Conservation (phyloP, 192 early-diverging fungal species). For the Podila epicladia region DNA sequence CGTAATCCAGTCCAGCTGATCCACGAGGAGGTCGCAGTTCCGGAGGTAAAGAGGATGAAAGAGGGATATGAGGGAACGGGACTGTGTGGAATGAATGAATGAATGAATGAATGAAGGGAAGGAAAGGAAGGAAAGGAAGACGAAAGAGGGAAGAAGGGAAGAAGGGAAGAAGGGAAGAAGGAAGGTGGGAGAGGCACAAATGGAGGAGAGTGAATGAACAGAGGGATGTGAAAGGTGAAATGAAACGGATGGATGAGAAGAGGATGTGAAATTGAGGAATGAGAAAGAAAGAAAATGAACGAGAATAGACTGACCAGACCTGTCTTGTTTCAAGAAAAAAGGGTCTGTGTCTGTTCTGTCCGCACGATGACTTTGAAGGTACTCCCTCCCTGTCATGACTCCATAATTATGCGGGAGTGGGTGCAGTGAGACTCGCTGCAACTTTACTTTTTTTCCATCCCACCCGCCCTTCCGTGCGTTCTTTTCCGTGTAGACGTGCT, state of each 20-base stretch:
- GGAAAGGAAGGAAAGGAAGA: too few species aligned
- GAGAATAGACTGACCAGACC: too few species aligned
- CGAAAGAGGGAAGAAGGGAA: neutral
- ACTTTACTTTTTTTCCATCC: too few species aligned
- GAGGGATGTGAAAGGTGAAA: neutral
- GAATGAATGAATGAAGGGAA: neutral
- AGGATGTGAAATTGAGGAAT: neutral
- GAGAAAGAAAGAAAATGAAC: neutral
- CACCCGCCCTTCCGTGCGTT: neutral
- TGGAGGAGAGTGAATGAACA: neutral
- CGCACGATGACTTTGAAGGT: conserved; percentile 10
- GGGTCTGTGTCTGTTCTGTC: too few species aligned
- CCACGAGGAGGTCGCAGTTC: neutral
- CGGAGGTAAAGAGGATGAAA: neutral
- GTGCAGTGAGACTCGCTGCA: too few species aligned
- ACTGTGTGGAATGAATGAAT: neutral
- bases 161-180: neutral
- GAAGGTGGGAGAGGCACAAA: neutral
- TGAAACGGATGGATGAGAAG: neutral
- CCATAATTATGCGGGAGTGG: too few species aligned
- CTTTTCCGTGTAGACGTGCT: too few species aligned
- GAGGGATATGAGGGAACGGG: neutral
- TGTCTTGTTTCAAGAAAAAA: too few species aligned
- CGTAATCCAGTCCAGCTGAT: neutral
- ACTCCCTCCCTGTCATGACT: neutral